Base-by-base conservation (phyloP, 352 stramenopile genomes). In the Phytophthora sp. region DNA sequence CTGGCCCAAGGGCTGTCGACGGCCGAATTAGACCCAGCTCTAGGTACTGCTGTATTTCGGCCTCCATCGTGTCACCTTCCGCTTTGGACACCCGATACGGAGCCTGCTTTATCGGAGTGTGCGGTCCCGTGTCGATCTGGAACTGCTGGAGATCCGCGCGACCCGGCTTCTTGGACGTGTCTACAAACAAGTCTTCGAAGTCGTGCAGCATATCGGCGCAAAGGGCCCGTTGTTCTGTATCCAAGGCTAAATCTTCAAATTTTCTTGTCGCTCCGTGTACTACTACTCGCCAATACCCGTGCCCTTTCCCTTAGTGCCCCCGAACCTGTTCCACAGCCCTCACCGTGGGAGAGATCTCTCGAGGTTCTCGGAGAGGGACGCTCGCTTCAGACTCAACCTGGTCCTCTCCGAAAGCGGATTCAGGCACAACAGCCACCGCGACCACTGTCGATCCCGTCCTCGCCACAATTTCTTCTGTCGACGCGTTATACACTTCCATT, bases 131-230 rank as follows among this genome's bases (percentile, higher is more conserved):
- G 5, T 58, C 35, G 24, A 58, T 58, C 0, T 15, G 26, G 4
- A 49, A 47, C 3, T 58, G 0, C 15, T 38, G 18, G 0, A 58
- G 5, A 12, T 47, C 33, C 2, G 51, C 33, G 9, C 54, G 7
- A 1, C 39, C 54, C 1, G 41, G 54, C 2, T 5, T 38, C 13
- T 39, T 39, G 1, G 29, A 51, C 9, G 54, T 44, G 6, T 53
- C 54, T 2, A 53, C 39, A 18, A 62, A 61, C 9, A 61, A 30
- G 15, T 52, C 53, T 2, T 26, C 24, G n/a, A 61, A 52, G 9
- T 41, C 15, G 9, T 41, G 15, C 12, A 18, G 33, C 11, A 41
- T 2, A n/a, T 41, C 4, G 1, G 33, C 33, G n/a, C 15, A 41
- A 1, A 18, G 0, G 1, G 15, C 1, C 7, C 2, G 9, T 3